phyloP scores from a whole-genome alignment of 148 eudicot genomes.

The Cornus kousa region DNA sequence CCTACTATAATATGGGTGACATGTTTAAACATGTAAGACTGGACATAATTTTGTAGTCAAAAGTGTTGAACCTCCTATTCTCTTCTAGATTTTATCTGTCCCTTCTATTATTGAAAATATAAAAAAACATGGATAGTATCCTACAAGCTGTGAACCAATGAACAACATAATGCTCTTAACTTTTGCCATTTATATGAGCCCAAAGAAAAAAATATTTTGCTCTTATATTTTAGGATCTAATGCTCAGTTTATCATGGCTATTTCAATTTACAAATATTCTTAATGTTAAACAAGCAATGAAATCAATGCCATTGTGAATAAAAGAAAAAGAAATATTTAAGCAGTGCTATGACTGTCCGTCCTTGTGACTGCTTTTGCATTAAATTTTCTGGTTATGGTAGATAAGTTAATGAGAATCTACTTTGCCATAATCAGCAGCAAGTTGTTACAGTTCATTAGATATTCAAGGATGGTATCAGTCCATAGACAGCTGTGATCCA shows the following conservation, averaged over 20 bases:
- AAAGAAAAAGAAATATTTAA: too few species aligned
- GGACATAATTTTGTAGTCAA: neutral
- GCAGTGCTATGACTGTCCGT: too few species aligned
- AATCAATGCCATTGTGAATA: too few species aligned
- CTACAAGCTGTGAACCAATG: neutral
- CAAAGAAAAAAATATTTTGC: neutral
- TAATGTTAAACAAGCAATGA: too few species aligned
- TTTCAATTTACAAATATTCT: too few species aligned
- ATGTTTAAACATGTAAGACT: neutral
- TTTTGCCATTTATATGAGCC: neutral
- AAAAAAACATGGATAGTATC: neutral
- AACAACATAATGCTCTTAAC: neutral
- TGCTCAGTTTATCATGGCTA: too few species aligned
- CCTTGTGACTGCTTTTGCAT: neutral
- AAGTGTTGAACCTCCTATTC: neutral
- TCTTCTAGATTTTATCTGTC: neutral
- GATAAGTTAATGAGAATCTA: neutral
- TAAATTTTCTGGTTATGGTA: neutral
- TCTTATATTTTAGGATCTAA: too few species aligned
- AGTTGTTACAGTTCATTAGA: neutral
- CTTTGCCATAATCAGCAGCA: neutral
- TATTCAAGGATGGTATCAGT: neutral
- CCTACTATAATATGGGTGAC: neutral
- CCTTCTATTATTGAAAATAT: too few species aligned
- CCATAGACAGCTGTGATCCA: neutral